phyloP scores from a whole-genome alignment of 306 rosid species.

The Ziziphus jujuba region DNA sequence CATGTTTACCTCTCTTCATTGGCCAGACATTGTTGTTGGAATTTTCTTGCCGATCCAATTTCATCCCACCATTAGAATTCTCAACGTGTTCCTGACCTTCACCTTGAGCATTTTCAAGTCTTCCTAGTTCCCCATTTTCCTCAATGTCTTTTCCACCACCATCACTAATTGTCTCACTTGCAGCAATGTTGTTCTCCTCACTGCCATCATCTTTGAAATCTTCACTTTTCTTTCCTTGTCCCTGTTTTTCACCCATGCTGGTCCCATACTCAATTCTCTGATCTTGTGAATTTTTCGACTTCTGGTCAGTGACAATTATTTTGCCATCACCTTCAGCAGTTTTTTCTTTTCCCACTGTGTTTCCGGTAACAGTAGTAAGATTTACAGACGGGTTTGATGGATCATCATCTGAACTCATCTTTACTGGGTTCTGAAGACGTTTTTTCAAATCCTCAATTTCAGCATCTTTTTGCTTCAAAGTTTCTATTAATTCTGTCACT shows the following conservation, averaged over 20 bases:
- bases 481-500: slow-evolving; percentile 36
- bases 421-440: slow-evolving; percentile 36
- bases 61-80: slow-evolving; percentile 17
- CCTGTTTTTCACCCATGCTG: too few species aligned
- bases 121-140: slow-evolving; percentile 18
- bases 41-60: slow-evolving; percentile 15
- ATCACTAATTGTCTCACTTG: not conserved
- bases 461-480: slow-evolving; percentile 63
- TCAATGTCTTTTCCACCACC: not conserved
- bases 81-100: slow-evolving; percentile 15
- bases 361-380: slow-evolving; percentile 26
- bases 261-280: too few species aligned
- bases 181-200: too few species aligned
- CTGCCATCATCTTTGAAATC: too few species aligned
- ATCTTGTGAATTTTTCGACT: too few species aligned
- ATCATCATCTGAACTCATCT: slow-evolving; percentile 28
- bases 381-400: slow-evolving; percentile 26
- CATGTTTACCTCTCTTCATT: slow-evolving; percentile 36
- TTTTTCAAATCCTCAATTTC: slow-evolving; percentile 57
- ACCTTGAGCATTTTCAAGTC: slow-evolving; percentile 20
- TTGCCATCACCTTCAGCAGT: slow-evolving; percentile 24
- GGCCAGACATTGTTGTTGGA: not conserved
- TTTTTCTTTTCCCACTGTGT: too few species aligned
- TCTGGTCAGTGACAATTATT: not conserved
- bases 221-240: too few species aligned